Percentiles rank a stretch among this genome's conserved stretches.
Conservation (phyloP, 305 asterid species). For the Lippia alba region DNA sequence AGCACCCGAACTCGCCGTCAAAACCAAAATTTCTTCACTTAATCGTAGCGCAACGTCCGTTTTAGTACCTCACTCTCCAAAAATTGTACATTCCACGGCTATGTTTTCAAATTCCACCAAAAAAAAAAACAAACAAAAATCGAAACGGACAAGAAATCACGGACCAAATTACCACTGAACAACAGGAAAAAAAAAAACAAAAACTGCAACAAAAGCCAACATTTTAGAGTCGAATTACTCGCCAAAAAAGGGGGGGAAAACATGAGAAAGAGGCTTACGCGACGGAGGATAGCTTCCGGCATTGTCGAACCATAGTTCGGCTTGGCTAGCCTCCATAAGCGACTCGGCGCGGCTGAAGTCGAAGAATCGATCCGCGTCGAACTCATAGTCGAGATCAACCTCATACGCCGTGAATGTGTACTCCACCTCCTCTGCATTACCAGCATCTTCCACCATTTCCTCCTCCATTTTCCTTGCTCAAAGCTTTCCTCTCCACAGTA, state of each 20-base stretch:
- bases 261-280: slow-evolving; percentile 51
- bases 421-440: slow-evolving; percentile 38
- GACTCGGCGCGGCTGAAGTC: slow-evolving; percentile 73
- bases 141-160: not conserved
- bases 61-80: slow-evolving; percentile 32
- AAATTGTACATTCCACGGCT: slow-evolving; percentile 18
- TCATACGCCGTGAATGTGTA: slow-evolving; percentile 72
- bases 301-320: slow-evolving; percentile 83
- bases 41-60: not conserved
- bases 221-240: not conserved
- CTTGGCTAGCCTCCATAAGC: slow-evolving; percentile 53
- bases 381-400: slow-evolving; percentile 92
- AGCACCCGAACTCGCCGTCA: slow-evolving; percentile 1
- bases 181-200: not conserved
- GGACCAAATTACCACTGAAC: slow-evolving; percentile 2
- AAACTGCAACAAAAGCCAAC: not conserved
- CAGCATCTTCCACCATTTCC: not conserved
- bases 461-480: slow-evolving; percentile 55
- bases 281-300: slow-evolving; percentile 92
- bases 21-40: slow-evolving; percentile 12
- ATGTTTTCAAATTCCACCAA: not conserved
- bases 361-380: slow-evolving; percentile 81
- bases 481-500: slow-evolving; percentile 16
- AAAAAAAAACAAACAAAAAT: not conserved
- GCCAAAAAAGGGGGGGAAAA: not conserved